A percentile compares a stretch with the other conserved stretches of the same genome.
Evolutionary conservation across 2,329 filamentous ascomycete genomes (phyloP).

Genomic region (Penicillium sp.): DNA sequence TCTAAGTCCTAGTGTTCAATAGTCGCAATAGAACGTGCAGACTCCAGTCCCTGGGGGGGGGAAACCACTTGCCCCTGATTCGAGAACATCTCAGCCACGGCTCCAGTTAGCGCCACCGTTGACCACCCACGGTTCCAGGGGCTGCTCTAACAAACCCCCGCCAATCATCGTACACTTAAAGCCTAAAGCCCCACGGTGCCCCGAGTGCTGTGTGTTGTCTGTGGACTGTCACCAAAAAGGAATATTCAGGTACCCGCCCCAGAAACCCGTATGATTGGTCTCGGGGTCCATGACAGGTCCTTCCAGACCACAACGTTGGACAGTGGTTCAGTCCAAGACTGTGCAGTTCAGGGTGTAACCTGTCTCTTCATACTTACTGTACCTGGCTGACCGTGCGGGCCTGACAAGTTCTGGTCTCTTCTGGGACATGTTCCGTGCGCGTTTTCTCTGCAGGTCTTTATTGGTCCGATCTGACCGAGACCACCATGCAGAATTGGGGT

Average conservation of each 20-base stretch:
- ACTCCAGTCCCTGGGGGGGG: background rate
- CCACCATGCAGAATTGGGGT: background rate
- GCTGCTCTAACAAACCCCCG: constrained; percentile 2
- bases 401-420: background rate
- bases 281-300: constrained; percentile 17
- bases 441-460: background rate
- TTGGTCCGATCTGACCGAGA: constrained; percentile 14
- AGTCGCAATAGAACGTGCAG: constrained; percentile 1
- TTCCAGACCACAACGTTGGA: constrained; percentile 6
- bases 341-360: constrained; percentile 4
- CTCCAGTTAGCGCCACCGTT: constrained; percentile 16
- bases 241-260: constrained; percentile 27
- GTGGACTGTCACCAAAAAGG: constrained; percentile 7
- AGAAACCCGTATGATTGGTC: constrained; percentile 15
- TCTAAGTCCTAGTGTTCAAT: constrained; percentile 3
- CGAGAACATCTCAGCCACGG: constrained; percentile 15
- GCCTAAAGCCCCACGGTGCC: constrained; percentile 4
- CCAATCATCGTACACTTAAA: constrained; percentile 19
- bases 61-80: constrained; percentile 18
- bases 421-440: constrained; percentile 9
- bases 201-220: constrained; percentile 2
- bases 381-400: background rate
- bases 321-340: constrained; percentile 11
- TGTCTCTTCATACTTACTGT: background rate
- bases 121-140: constrained; percentile 20